These are phyloP conservation scores for Kockovaella imperatae DNA, from an alignment of 768 basidiomycete genomes.

Conservation along the genomic window DNA sequence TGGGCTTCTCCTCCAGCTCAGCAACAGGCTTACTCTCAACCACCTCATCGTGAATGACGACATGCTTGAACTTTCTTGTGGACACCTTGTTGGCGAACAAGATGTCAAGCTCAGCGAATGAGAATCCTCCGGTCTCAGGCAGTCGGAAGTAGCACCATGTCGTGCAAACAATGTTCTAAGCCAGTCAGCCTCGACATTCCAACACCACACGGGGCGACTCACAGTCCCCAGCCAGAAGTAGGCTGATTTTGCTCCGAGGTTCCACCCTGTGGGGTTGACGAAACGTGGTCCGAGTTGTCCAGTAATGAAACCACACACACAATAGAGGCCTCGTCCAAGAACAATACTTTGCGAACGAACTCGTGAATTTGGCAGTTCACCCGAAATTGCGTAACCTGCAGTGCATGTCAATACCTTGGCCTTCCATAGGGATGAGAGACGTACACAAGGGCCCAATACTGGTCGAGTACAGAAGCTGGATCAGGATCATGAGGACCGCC, in stretches of 20 bases:
- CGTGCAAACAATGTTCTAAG: too few species aligned
- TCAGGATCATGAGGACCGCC: too few species aligned
- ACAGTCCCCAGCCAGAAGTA: background rate
- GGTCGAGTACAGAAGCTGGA: too few species aligned
- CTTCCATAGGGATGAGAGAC: too few species aligned
- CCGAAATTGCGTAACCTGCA: constrained; percentile 37
- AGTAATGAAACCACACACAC: background rate
- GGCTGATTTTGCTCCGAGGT: background rate
- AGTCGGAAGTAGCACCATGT: constrained; percentile 35
- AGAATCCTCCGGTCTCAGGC: constrained; percentile 29
- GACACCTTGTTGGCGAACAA: constrained; percentile 45
- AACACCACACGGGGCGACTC: too few species aligned
- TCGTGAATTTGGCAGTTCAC: constrained; percentile 38
- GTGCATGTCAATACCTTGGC: constrained; percentile 8
- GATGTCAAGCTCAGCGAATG: constrained; percentile 46
- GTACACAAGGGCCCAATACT: too few species aligned
- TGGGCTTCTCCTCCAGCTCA: too few species aligned
- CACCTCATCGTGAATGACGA: too few species aligned
- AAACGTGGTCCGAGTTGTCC: background rate
- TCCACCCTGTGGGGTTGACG: background rate
- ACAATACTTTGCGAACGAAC: constrained; percentile 43
- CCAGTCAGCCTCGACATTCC: too few species aligned
- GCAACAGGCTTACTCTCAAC: too few species aligned
- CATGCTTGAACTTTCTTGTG: constrained; percentile 44
- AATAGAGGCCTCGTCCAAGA: constrained; percentile 23